These are phyloP conservation scores for Yamadazyma dushanensis DNA, from an alignment of 1,139 yeast genomes.

Conservation along the genomic window DNA sequence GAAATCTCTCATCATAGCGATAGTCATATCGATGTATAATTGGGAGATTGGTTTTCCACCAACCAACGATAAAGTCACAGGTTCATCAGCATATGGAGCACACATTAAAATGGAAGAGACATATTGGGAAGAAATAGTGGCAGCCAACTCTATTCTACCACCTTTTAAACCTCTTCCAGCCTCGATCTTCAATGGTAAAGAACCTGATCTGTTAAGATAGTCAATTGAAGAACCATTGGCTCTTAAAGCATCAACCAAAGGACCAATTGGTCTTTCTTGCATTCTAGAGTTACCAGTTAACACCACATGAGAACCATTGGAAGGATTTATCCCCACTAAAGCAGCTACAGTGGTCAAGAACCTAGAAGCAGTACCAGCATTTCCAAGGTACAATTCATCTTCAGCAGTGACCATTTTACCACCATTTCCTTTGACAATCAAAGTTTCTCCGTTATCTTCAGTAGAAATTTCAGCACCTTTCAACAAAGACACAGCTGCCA, in stretches of 20 bases:
- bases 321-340: conserved; percentile 49
- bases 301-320: conserved; percentile 46
- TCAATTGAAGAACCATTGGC: conserved; percentile 75
- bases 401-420: conserved; percentile 65
- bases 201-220: conserved; percentile 75
- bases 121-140: conserved; percentile 95
- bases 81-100: conserved; percentile 91
- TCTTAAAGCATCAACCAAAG: conserved; percentile 86
- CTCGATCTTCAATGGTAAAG: conserved; percentile 74
- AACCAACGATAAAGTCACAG: conserved; percentile 82
- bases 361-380: conserved; percentile 98
- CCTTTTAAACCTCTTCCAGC: conserved; percentile 79
- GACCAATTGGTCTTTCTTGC: conserved; percentile 98
- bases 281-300: conserved; percentile 94
- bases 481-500: conserved; percentile 75
- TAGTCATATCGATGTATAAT: conserved; percentile 95
- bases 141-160: conserved; percentile 90
- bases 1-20: conserved; percentile 89
- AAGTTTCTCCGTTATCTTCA: conserved; percentile 86
- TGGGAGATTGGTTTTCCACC: conserved; percentile 98
- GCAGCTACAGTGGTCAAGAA: conserved; percentile 91
- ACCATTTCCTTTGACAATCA: conserved; percentile 85
- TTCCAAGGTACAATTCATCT: conserved; percentile 79
- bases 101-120: conserved; percentile 96
- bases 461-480: conserved; percentile 80